These are phyloP conservation scores for Chlorella sp. DNA, from an alignment of 139 green algal genomes.

Conservation along the genomic window DNA sequence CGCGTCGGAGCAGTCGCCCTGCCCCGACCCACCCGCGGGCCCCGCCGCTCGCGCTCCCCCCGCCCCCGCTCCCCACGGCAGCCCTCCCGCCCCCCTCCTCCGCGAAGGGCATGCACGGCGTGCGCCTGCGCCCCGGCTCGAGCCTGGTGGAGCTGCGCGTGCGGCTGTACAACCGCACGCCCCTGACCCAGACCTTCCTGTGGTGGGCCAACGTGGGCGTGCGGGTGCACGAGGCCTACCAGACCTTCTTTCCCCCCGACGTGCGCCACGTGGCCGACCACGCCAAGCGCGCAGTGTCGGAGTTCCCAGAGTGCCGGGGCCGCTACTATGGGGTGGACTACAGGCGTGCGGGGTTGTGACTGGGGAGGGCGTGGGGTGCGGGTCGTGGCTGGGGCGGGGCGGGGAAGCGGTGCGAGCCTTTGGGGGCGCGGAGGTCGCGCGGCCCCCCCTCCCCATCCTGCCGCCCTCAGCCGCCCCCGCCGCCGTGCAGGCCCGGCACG, in stretches of 20 bases:
- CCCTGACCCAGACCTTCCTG: conserved; percentile 10
- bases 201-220: conserved; percentile 7
- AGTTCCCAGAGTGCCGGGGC: conserved; percentile 6
- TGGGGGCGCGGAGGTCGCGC: too few relatives aligned
- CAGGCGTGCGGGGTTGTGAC: not conserved
- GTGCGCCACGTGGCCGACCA: conserved; percentile 21
- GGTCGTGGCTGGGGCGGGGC: too few relatives aligned
- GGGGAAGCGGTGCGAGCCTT: too few relatives aligned
- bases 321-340: conserved; percentile 15
- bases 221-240: conserved; percentile 8
- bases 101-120: conserved; percentile 22
- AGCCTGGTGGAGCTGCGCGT: conserved; percentile 12
- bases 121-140: conserved; percentile 17
- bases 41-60: too few relatives aligned
- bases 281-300: conserved; percentile 10
- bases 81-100: too few relatives aligned
- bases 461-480: not conserved
- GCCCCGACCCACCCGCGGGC: too few relatives aligned
- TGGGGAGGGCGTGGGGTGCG: not conserved
- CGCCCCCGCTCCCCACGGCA: too few relatives aligned
- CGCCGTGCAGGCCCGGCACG: not conserved
- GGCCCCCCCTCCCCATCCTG: too few relatives aligned
- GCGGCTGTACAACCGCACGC: conserved; percentile 14
- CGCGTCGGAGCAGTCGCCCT: too few relatives aligned
- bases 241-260: conserved; percentile 9